These are phyloP conservation scores for Nidularia sp. DNA, from an alignment of 768 basidiomycete species.

Conservation along the genomic window DNA sequence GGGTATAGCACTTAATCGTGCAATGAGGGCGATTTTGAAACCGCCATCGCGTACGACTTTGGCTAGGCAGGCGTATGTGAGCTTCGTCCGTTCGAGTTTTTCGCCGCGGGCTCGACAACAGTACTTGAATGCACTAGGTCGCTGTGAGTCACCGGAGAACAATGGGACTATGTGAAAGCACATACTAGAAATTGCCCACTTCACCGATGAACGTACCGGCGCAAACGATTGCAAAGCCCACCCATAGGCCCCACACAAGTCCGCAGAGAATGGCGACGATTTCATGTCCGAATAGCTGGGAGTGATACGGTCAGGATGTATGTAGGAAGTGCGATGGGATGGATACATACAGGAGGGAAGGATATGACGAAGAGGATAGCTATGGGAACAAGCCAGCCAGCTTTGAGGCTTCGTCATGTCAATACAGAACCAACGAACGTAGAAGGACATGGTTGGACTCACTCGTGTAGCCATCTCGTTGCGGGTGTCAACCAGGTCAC, in stretches of 20 bases:
- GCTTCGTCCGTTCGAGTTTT: conserved; percentile 58
- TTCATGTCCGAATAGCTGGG: conserved; percentile 86
- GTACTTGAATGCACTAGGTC: conserved; percentile 73
- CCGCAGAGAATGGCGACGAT: conserved; percentile 87
- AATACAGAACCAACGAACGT: background rate
- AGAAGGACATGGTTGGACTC: conserved; percentile 17
- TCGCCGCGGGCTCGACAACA: conserved; percentile 72
- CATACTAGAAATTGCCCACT: conserved; percentile 84
- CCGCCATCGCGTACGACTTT: conserved; percentile 82
- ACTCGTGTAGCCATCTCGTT: conserved; percentile 63
- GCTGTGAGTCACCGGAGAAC: conserved; percentile 2
- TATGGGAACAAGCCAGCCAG: conserved; percentile 78
- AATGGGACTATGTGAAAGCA: conserved; percentile 3
- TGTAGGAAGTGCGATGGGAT: background rate
- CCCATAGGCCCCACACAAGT: conserved; percentile 85
- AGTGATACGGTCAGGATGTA: background rate
- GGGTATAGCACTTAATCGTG: conserved; percentile 78
- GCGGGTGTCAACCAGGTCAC: conserved; percentile 64
- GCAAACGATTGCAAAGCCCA: conserved; percentile 82
- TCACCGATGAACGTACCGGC: conserved; percentile 85
- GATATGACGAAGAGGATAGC: conserved; percentile 79
- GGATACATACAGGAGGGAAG: conserved; percentile 66
- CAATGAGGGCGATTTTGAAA: conserved; percentile 77
- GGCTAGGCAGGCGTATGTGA: conserved; percentile 59
- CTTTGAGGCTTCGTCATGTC: conserved; percentile 31